These are phyloP conservation scores for Allium sativum DNA, from an alignment of 106 monocot genomes.

Conservation along the genomic window DNA sequence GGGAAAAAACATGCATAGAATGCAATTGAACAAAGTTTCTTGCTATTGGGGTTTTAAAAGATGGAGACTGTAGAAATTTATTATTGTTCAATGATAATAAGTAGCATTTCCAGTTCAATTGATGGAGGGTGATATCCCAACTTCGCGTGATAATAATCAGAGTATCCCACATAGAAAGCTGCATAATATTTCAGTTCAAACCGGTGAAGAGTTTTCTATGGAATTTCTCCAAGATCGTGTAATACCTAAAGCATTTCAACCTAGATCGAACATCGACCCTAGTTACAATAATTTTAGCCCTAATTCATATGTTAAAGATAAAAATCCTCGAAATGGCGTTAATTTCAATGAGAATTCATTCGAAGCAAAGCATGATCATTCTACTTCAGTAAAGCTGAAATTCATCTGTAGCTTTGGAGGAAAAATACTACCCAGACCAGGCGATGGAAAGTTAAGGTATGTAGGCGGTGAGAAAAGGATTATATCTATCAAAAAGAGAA, in stretches of 20 bases:
- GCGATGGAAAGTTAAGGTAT: slow-evolving; percentile 82
- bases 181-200: slow-evolving; percentile 47
- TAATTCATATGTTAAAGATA: slow-evolving; percentile 6
- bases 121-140: slow-evolving; percentile 26
- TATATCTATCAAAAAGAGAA: slow-evolving; percentile 34
- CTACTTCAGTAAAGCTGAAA: slow-evolving; percentile 51
- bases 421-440: slow-evolving; percentile 81
- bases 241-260: slow-evolving; percentile 11
- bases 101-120: background rate
- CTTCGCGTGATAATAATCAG: slow-evolving; percentile 14
- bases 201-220: slow-evolving; percentile 59
- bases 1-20: background rate
- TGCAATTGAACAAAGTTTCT: background rate
- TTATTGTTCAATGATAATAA: slow-evolving; percentile 5
- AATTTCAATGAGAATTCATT: slow-evolving; percentile 9
- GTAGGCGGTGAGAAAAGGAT: slow-evolving; percentile 91
- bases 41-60: background rate
- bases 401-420: slow-evolving; percentile 97
- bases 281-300: slow-evolving; percentile 5
- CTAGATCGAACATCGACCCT: slow-evolving; percentile 10
- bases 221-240: slow-evolving; percentile 53
- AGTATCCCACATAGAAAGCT: slow-evolving; percentile 16
- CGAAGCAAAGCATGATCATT: slow-evolving; percentile 15
- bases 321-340: slow-evolving; percentile 9
- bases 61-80: background rate